phyloP scores from a whole-genome alignment of 192 early-diverging fungal species.

The Backusella parvicylindrica region DNA sequence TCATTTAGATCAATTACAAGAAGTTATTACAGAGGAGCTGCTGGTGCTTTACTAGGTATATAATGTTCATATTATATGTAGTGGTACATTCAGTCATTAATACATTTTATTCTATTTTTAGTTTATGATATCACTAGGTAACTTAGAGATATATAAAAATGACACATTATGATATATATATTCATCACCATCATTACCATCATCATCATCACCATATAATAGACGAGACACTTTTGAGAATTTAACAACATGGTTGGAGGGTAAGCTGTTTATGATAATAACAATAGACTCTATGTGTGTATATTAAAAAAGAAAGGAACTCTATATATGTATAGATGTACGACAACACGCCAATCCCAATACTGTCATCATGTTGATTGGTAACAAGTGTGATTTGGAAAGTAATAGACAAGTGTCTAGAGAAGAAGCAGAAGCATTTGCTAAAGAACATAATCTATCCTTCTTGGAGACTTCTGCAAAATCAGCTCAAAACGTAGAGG shows the following conservation, averaged over 20 bases:
- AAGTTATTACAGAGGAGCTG: slow-evolving; percentile 82
- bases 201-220: too few species aligned
- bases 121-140: slow-evolving; percentile 80
- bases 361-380: slow-evolving; percentile 90
- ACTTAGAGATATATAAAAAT: neutral
- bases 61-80: too few species aligned
- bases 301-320: neutral
- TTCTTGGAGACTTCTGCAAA: slow-evolving; percentile 93
- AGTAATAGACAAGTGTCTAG: slow-evolving; percentile 67
- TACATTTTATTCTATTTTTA: neutral
- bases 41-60: slow-evolving; percentile 69
- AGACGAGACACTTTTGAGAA: slow-evolving; percentile 75
- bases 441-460: slow-evolving; percentile 76
- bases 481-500: slow-evolving; percentile 82
- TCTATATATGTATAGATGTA: slow-evolving; percentile 50
- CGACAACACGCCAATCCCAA: slow-evolving; percentile 87
- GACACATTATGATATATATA: too few species aligned
- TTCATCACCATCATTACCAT: too few species aligned
- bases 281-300: neutral
- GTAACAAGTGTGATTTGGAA: slow-evolving; percentile 89
- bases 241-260: slow-evolving; percentile 72
- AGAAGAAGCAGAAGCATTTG: slow-evolving; percentile 91
- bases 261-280: slow-evolving; percentile 8
- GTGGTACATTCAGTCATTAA: slow-evolving; percentile 9
- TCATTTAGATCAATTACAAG: slow-evolving; percentile 83